Evolutionary conservation across 352 stramenopile species (phyloP).

Genomic region (Globisporangium spinosum): DNA sequence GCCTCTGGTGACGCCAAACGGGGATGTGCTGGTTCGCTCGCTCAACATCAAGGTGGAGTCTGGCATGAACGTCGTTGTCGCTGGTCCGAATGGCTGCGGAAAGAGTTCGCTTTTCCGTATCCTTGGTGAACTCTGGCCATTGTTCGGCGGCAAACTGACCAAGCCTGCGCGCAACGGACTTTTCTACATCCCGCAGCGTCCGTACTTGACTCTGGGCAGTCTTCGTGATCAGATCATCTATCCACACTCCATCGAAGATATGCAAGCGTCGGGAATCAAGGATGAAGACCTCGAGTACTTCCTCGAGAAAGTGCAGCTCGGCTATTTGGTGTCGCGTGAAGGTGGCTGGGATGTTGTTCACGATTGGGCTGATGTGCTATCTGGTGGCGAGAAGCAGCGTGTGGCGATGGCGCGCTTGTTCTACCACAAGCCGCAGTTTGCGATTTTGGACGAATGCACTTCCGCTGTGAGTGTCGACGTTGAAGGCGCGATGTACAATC

Average conservation of each 20-base stretch:
- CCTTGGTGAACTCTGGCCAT: conserved; percentile 84
- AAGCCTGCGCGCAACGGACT: conserved; percentile 77
- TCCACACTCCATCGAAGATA: conserved; percentile 70
- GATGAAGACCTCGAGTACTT: conserved; percentile 67
- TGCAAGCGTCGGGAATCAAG: conserved; percentile 42
- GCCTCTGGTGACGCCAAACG: conserved; percentile 85
- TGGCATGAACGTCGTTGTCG: conserved; percentile 89
- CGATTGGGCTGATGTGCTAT: conserved; percentile 88
- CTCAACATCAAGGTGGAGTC: conserved; percentile 82
- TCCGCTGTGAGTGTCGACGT: conserved; percentile 85
- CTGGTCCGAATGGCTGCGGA: conserved; percentile 77
- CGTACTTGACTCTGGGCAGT: conserved; percentile 83
- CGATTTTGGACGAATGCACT: conserved; percentile 88
- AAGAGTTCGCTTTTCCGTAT: conserved; percentile 89
- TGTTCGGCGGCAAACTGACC: conserved; percentile 71
- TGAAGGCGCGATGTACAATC: conserved; percentile 85
- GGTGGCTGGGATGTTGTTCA: conserved; percentile 77
- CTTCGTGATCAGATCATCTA: conserved; percentile 91
- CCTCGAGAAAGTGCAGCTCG: conserved; percentile 80
- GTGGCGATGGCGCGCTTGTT: conserved; percentile 88
- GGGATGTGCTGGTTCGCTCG: conserved; percentile 80
- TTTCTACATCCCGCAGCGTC: conserved; percentile 91
- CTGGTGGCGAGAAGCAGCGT: conserved; percentile 89
- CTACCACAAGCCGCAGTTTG: conserved; percentile 89
- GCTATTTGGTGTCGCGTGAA: conserved; percentile 68